Base-by-base conservation (phyloP, 106 monocot species). In the Chionographis japonica region DNA sequence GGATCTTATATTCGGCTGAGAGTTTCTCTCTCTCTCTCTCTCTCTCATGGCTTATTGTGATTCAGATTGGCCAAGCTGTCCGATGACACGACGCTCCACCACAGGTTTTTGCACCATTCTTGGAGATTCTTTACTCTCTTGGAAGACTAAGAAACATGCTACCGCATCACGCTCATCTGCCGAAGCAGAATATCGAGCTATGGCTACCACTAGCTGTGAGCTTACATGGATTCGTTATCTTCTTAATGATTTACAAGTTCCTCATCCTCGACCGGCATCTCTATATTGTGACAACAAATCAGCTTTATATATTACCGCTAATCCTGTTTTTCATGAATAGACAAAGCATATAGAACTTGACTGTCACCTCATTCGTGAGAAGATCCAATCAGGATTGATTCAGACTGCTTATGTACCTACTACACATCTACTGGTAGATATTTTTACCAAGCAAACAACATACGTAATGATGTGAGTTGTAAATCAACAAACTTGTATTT, bases 291-390 rank as follows among this genome's bases (percentile, higher is more conserved):
- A 54, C 54, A 54, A 2, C 14, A 54, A 54, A 54, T 54, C 54
- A 54, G 54, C 54, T 15, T 54, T 54, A 15, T 4, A 10, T 12
- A 15, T 54, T 15, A 3, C 54, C 54, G 15, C 54, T 4, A 15
- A 54, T 54, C 14, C 12, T 4, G 1, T 54, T 54, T 54, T 54
- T 54, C 14, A 54, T 2, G 14, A 15, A 54, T 2, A 3, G 14
- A 54, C 54, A 54, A 54, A 54, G 16, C 54, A 54, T 15, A 54
- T 54, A 54, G 54, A 54, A 54, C 54, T 54, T 10, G 54, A 54
- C 14, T 54, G 54, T 54, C 54, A 54, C 12, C 54, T 54, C 4
- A 54, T 15, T 15, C 54, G 14, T 54, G 54, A 54, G 54, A 54
- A 16, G 14, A 54, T 54, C 12, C 54, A 54, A 54, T 13, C 13